Percentiles rank a stretch among this genome's conserved stretches.
Evolutionary conservation across 371 early-diverging fungal genomes (phyloP).

Genomic region (Dinochytrium kinnereticum): DNA sequence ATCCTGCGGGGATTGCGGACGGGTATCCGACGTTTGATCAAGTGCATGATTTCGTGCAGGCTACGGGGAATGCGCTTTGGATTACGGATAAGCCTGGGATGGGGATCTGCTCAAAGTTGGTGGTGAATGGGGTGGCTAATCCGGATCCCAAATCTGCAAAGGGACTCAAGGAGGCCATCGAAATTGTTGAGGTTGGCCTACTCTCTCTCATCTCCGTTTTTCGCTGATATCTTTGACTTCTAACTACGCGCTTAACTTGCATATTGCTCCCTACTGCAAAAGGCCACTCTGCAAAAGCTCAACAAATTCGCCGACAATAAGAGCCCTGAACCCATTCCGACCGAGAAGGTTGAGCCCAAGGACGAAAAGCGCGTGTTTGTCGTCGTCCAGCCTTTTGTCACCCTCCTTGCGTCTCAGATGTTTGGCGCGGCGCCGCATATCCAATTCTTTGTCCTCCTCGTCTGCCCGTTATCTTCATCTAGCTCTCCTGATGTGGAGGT

Average conservation of each 20-base stretch:
- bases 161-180: constrained; percentile 31
- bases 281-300: constrained; percentile 7
- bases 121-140: constrained; percentile 38
- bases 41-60: constrained; percentile 40
- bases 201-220: too few relatives aligned
- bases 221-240: too few relatives aligned
- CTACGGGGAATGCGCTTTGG: constrained; percentile 33
- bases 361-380: constrained; percentile 27
- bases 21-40: constrained; percentile 11
- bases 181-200: constrained; percentile 30
- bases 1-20: not conserved
- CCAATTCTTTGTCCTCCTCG: constrained; percentile 25
- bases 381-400: constrained; percentile 34
- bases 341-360: not conserved
- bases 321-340: not conserved
- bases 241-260: too few relatives aligned
- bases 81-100: constrained; percentile 22
- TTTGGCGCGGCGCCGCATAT: constrained; percentile 23
- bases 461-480: constrained; percentile 22
- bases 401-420: constrained; percentile 19
- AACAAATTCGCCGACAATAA: not conserved
- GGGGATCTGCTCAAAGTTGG: constrained; percentile 22
- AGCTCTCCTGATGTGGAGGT: constrained; percentile 19
- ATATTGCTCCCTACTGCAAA: too few relatives aligned
- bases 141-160: constrained; percentile 29